A percentile compares a stretch with the other conserved stretches of the same genome.
These are phyloP conservation scores for Hysterium pulicare DNA, from an alignment of 2,329 filamentous ascomycete species.

Conservation along the genomic window DNA sequence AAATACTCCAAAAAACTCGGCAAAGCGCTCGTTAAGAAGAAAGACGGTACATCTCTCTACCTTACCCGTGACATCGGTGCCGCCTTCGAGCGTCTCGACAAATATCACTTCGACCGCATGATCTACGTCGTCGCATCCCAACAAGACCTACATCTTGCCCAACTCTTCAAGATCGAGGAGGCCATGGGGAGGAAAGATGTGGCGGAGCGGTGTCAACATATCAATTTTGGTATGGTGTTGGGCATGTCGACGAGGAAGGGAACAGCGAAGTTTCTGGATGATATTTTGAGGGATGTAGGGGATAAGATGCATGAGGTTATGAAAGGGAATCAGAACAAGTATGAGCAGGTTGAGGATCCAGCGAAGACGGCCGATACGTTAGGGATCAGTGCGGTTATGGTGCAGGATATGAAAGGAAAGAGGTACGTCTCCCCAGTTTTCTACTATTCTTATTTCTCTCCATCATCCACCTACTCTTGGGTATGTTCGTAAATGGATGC, in stretches of 20 bases:
- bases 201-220: constrained; percentile 57
- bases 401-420: constrained; percentile 97
- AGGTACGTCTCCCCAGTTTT: constrained; percentile 47
- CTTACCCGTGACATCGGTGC: constrained; percentile 68
- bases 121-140: constrained; percentile 64
- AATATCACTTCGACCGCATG: constrained; percentile 64
- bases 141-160: constrained; percentile 62
- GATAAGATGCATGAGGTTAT: constrained; percentile 99
- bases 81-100: constrained; percentile 59
- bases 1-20: constrained; percentile 69
- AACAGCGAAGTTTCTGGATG: constrained; percentile 39
- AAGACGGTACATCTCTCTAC: constrained; percentile 66
- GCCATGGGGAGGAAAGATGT: constrained; percentile 60
- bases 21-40: constrained; percentile 63
- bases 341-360: constrained; percentile 82
- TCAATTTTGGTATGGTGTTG: constrained; percentile 65
- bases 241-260: constrained; percentile 65
- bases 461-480: not conserved
- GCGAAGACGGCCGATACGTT: constrained; percentile 78
- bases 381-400: constrained; percentile 94
- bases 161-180: constrained; percentile 63
- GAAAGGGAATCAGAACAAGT: constrained; percentile 86
- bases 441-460: not conserved
- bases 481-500: not conserved
- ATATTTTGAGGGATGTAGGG: constrained; percentile 57